Evolutionary conservation across 495 filamentous ascomycete species (phyloP).

Genomic region (Hyaloscypha hepaticicola): DNA sequence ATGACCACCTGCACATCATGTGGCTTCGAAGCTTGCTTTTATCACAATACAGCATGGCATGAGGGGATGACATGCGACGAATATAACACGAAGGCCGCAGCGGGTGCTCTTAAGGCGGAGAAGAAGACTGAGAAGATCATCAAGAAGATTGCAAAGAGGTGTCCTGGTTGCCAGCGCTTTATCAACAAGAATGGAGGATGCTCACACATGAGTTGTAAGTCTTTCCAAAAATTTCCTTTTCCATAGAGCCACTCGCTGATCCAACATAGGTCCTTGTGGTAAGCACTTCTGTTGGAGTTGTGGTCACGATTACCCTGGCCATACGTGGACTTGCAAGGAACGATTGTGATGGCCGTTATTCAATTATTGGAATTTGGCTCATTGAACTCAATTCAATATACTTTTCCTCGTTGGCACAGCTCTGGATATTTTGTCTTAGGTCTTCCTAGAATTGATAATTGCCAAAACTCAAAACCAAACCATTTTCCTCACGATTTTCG

Average conservation of each 20-base stretch:
- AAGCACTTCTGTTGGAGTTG: constrained; percentile 23
- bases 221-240: no score
- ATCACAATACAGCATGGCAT: constrained; percentile 24
- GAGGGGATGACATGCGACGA: constrained; percentile 20
- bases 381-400: no score
- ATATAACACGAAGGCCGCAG: constrained; percentile 10
- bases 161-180: constrained; percentile 18
- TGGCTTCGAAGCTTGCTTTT: constrained; percentile 11
- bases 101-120: not conserved
- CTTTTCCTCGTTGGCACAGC: no score
- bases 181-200: constrained; percentile 30
- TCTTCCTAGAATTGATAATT: no score
- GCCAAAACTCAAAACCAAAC: no score
- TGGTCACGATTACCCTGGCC: constrained; percentile 17
- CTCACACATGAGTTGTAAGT: constrained; percentile 24
- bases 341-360: not conserved
- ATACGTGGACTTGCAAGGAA: constrained; percentile 14
- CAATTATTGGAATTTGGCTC: not conserved
- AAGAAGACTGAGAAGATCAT: constrained; percentile 23
- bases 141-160: constrained; percentile 22
- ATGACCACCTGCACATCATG: constrained; percentile 20
- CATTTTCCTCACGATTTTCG: no score
- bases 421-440: no score
- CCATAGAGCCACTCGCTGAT: no score
- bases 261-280: constrained; percentile 13